Conservation (phyloP, 306 rosid species). For the Vigna nakashimae region DNA sequence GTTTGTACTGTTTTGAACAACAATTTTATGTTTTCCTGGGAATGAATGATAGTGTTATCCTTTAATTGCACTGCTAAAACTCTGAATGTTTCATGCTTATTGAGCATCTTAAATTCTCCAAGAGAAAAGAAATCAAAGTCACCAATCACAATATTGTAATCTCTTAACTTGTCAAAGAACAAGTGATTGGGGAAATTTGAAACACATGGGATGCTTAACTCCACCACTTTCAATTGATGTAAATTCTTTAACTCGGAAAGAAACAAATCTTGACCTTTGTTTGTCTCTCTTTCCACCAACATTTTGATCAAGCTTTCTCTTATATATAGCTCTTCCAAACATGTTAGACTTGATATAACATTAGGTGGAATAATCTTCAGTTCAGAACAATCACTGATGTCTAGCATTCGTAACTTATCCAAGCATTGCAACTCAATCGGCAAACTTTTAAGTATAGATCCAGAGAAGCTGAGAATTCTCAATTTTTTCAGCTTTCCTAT, state of each 20-base stretch:
- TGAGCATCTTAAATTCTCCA: not conserved
- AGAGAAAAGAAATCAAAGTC: not conserved
- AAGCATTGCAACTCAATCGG: too few relatives aligned
- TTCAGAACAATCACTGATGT: not conserved
- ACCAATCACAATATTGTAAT: conserved; percentile 26
- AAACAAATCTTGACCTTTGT: not conserved
- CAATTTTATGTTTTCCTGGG: conserved; percentile 22
- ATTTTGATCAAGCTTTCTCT: not conserved
- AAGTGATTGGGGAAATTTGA: not conserved
- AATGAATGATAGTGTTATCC: not conserved
- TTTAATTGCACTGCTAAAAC: conserved; percentile 28
- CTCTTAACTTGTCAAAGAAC: conserved; percentile 20
- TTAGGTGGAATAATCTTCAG: not conserved
- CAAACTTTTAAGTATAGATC: too few relatives aligned
- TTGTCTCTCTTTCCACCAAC: not conserved
- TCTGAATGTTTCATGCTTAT: not conserved
- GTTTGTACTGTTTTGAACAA: conserved; percentile 43
- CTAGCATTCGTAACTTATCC: too few relatives aligned
- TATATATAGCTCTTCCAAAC: conserved; percentile 16
- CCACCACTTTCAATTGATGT: conserved; percentile 18
- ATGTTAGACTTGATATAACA: not conserved
- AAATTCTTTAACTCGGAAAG: conserved; percentile 3
- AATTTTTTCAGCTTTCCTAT: too few relatives aligned
- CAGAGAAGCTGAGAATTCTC: too few relatives aligned
- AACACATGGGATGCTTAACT: not conserved